These are phyloP conservation scores for Silene uniflora DNA, from an alignment of 148 eudicot genomes.

Conservation along the genomic window DNA sequence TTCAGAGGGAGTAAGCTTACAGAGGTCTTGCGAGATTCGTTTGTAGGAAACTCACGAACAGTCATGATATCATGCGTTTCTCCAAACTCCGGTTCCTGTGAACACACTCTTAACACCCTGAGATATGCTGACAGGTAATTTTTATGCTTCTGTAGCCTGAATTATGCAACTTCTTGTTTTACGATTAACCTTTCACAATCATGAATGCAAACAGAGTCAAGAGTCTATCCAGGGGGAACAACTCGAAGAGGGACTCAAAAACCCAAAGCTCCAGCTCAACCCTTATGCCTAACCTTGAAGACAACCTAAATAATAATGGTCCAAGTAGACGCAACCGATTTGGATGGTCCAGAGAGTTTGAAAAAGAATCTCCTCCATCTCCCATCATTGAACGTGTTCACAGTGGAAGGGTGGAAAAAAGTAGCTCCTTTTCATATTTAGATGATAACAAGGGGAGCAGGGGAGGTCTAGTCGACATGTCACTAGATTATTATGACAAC, in stretches of 20 bases:
- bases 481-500: constrained; percentile 40
- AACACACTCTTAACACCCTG: constrained; percentile 78
- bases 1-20: constrained; percentile 84
- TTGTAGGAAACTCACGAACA: constrained; percentile 74
- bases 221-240: constrained; percentile 73
- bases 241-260: constrained; percentile 50
- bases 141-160: background rate
- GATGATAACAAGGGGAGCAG: constrained; percentile 34
- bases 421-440: constrained; percentile 15
- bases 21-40: constrained; percentile 77
- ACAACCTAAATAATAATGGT: constrained; percentile 29
- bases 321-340: constrained; percentile 39
- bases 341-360: constrained; percentile 49
- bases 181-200: background rate
- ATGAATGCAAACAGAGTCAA: constrained; percentile 47
- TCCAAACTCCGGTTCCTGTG: constrained; percentile 78
- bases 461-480: constrained; percentile 28
- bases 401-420: constrained; percentile 44
- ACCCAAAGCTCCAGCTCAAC: constrained; percentile 33
- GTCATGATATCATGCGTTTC: constrained; percentile 86
- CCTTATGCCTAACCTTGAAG: constrained; percentile 34
- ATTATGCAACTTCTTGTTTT: background rate
- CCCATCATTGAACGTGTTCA: constrained; percentile 43
- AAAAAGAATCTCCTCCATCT: constrained; percentile 42
- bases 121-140: constrained; percentile 85